Conservation (phyloP, 225 moss, liverwort and hornwort species). For the Sphagnum tenellum region DNA sequence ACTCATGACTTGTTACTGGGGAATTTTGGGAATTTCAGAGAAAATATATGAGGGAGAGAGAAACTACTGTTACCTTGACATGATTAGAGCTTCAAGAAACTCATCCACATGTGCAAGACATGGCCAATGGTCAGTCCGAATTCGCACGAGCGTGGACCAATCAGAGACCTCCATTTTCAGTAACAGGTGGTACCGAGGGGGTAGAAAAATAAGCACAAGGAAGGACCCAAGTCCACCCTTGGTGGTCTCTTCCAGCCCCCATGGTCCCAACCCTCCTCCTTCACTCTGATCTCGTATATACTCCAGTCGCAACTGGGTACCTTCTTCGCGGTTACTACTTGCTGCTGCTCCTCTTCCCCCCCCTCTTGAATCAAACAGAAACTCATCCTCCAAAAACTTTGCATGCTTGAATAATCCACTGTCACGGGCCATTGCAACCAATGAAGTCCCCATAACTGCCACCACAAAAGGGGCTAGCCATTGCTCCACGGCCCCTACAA, state of each 20-base stretch:
- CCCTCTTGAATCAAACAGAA: slow-evolving; percentile 18
- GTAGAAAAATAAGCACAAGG: slow-evolving; percentile 74
- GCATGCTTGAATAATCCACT: slow-evolving; percentile 56
- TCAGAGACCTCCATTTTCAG: slow-evolving; percentile 95
- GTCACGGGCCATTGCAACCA: slow-evolving; percentile 59
- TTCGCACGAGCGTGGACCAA: slow-evolving; percentile 90
- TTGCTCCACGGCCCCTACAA: slow-evolving; percentile 79
- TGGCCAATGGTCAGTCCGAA: slow-evolving; percentile 98
- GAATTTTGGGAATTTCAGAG: neutral
- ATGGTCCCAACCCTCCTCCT: slow-evolving; percentile 19
- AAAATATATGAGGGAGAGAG: neutral
- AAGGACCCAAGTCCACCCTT: slow-evolving; percentile 65
- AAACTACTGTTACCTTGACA: slow-evolving; percentile 39
- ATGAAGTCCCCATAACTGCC: slow-evolving; percentile 62
- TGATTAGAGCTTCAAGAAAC: slow-evolving; percentile 78
- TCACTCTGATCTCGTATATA: slow-evolving; percentile 51
- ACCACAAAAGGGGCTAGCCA: slow-evolving; percentile 80
- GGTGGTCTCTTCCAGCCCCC: slow-evolving; percentile 30
- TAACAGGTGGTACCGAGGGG: slow-evolving; percentile 86
- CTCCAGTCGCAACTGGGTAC: slow-evolving; percentile 26
- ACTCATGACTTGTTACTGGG: no score
- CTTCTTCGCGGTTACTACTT: slow-evolving; percentile 7
- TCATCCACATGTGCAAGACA: slow-evolving; percentile 96
- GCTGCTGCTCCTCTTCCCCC: slow-evolving; percentile 5
- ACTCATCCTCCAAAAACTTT: slow-evolving; percentile 47